Percentiles rank a stretch among this genome's conserved stretches.
These are phyloP conservation scores for Leccinum imitatum DNA, from an alignment of 768 basidiomycete genomes.

Conservation along the genomic window DNA sequence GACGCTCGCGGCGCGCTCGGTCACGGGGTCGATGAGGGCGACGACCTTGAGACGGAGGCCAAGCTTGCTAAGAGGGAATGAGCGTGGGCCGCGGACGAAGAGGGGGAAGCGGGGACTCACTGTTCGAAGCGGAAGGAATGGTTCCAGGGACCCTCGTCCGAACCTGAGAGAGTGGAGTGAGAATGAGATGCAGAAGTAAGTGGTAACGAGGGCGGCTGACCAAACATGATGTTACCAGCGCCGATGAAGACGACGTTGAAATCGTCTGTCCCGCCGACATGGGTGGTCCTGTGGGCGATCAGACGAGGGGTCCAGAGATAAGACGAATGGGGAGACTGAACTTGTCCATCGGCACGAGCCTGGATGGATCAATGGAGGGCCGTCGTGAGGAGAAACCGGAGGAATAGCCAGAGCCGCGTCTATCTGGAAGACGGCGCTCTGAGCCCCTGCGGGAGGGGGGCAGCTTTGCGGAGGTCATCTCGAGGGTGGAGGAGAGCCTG, in stretches of 20 bases:
- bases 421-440: constrained; percentile 44
- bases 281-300: constrained; percentile 40
- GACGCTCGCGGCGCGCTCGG: constrained; percentile 74
- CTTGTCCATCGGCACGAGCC: constrained; percentile 81
- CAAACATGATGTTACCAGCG: constrained; percentile 99
- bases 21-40: constrained; percentile 89
- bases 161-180: constrained; percentile 47
- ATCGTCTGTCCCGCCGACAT: constrained; percentile 60
- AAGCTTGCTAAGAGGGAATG: constrained; percentile 64
- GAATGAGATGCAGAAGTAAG: not conserved
- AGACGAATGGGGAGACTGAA: constrained; percentile 30
- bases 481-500: constrained; percentile 30
- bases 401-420: constrained; percentile 47
- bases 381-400: constrained; percentile 55
- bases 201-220: constrained; percentile 36
- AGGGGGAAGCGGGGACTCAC: constrained; percentile 41
- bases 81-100: constrained; percentile 5
- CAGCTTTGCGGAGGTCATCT: constrained; percentile 32
- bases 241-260: constrained; percentile 97
- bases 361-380: constrained; percentile 74
- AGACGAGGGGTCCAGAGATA: not conserved
- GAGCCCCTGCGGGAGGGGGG: constrained; percentile 45
- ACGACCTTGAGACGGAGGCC: constrained; percentile 95
- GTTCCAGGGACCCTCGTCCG: constrained; percentile 89
- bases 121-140: constrained; percentile 90